Conservation (phyloP, 1,139 yeast genomes). For the Suhomyces bribrorum region DNA sequence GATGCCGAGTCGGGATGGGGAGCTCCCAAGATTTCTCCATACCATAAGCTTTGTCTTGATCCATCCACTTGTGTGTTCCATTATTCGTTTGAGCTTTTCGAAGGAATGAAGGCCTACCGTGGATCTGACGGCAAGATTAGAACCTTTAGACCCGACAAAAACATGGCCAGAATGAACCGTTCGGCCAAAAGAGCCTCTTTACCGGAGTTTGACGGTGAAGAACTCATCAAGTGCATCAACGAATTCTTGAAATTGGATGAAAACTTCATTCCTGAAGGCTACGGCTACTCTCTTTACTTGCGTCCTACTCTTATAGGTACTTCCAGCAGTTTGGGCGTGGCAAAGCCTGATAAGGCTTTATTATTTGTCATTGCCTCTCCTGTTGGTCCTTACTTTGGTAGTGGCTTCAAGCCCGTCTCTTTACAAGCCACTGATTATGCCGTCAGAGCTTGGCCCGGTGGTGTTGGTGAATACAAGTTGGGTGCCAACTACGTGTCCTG, state of each 20-base stretch:
- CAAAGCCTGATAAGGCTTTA: slow-evolving; percentile 75
- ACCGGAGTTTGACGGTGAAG: slow-evolving; percentile 80
- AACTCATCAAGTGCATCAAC: slow-evolving; percentile 70
- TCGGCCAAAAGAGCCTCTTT: slow-evolving; percentile 85
- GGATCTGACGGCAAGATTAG: slow-evolving; percentile 68
- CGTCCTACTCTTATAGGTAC: slow-evolving; percentile 97
- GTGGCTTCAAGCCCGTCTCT: slow-evolving; percentile 92
- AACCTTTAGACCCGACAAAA: slow-evolving; percentile 86
- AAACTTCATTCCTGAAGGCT: slow-evolving; percentile 75
- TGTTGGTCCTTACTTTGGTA: slow-evolving; percentile 88
- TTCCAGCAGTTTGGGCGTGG: slow-evolving; percentile 80
- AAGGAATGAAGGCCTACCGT: slow-evolving; percentile 93
- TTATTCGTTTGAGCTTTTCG: slow-evolving; percentile 92
- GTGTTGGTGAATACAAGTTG: slow-evolving; percentile 91
- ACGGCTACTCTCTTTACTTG: slow-evolving; percentile 87
- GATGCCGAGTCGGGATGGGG: slow-evolving; percentile 78
- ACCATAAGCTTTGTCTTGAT: slow-evolving; percentile 71
- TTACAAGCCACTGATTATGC: slow-evolving; percentile 94
- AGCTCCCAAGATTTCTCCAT: slow-evolving; percentile 81
- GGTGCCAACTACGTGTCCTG: slow-evolving; percentile 99
- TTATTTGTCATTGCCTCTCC: slow-evolving; percentile 89
- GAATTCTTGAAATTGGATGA: slow-evolving; percentile 73
- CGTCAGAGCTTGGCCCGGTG: slow-evolving; percentile 99
- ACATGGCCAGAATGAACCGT: slow-evolving; percentile 87
- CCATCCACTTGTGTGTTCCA: slow-evolving; percentile 91